Conservation (phyloP, 192 early-diverging fungal species). For the Backusella liffmaniae region DNA sequence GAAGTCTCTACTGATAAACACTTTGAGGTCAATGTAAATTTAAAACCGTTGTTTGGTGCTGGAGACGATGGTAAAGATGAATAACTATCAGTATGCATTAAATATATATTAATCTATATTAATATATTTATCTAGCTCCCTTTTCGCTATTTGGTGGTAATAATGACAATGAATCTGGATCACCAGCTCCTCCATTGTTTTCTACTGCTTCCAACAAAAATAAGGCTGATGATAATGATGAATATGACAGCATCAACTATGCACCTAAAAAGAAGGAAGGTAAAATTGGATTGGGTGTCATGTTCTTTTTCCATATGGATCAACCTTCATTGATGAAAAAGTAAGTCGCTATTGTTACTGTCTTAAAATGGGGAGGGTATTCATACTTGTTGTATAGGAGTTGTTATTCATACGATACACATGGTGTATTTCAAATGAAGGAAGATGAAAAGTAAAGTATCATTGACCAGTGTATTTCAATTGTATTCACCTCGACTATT, state of each 20-base stretch:
- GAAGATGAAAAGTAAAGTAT: conserved; percentile 12
- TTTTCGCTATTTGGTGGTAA: conserved; percentile 51
- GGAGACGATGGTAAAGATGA: conserved; percentile 25
- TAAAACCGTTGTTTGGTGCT: conserved; percentile 37
- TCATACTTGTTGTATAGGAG: not conserved
- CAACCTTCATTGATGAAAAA: conserved; percentile 25
- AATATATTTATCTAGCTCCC: conserved; percentile 16
- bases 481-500: no score
- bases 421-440: conserved; percentile 14
- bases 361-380: not conserved
- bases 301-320: conserved; percentile 32
- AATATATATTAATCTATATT: no score
- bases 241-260: not conserved
- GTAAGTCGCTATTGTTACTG: not conserved
- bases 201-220: not conserved
- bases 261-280: conserved; percentile 17
- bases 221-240: not conserved
- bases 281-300: conserved; percentile 17
- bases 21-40: conserved; percentile 37
- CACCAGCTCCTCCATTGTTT: not conserved
- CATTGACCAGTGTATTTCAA: not conserved
- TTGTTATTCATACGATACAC: conserved; percentile 17
- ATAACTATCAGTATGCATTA: no score
- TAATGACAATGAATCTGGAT: conserved; percentile 22
- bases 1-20: conserved; percentile 40